These are phyloP conservation scores for Eimeria maxima DNA, from an alignment of 169 alveolate species.

Conservation along the genomic window DNA sequence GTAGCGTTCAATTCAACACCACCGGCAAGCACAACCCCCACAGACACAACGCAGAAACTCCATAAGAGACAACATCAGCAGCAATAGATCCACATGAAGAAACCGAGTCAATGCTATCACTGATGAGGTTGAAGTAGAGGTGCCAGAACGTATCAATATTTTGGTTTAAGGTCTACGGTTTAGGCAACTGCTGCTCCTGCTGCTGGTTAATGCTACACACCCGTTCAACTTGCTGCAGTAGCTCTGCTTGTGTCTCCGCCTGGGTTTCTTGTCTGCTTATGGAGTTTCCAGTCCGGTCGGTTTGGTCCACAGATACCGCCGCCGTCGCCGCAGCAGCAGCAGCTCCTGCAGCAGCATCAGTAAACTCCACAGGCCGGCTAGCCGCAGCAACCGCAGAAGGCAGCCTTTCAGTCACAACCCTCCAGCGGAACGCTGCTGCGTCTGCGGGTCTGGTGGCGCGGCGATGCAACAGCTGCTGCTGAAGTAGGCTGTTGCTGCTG, in stretches of 20 bases:
- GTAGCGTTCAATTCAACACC: neutral
- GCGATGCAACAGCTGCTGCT: constrained; percentile 34
- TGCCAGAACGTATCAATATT: neutral
- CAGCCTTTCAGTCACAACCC: neutral
- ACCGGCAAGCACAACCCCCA: neutral
- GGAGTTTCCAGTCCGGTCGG: neutral
- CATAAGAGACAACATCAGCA: neutral
- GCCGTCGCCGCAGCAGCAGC: constrained; percentile 50
- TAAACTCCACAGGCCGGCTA: neutral
- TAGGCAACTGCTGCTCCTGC: constrained; percentile 35
- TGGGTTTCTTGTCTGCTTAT: neutral
- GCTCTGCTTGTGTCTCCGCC: constrained; percentile 68
- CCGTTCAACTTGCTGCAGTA: constrained; percentile 56
- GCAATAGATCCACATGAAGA: neutral
- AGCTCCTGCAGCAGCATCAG: constrained; percentile 25
- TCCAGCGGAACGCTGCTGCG: constrained; percentile 37
- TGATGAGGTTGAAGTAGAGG: neutral
- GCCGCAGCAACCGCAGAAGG: neutral
- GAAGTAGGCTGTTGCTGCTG: neutral
- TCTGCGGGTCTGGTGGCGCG: constrained; percentile 43
- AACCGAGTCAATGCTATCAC: neutral
- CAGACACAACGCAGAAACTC: neutral
- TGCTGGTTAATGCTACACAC: constrained; percentile 20
- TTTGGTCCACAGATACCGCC: neutral
- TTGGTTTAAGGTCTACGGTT: too few relatives aligned